Conservation (phyloP, 75 land plant species). For the Azolla pinnata region DNA sequence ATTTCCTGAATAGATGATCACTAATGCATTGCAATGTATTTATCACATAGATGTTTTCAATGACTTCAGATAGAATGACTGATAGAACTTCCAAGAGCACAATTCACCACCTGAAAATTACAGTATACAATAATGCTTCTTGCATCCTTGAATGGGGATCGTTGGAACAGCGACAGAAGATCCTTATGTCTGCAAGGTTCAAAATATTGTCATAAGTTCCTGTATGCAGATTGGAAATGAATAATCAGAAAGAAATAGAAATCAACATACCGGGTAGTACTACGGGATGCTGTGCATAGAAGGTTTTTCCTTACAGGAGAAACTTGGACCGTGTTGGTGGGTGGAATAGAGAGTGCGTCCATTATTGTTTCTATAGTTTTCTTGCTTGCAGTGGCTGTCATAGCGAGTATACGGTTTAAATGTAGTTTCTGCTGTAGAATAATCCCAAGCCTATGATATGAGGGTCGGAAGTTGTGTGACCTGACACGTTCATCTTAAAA, state of each 20-base stretch:
- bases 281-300: slow-evolving; percentile 49
- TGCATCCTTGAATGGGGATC: slow-evolving; percentile 52
- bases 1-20: too few relatives aligned
- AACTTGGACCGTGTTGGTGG: slow-evolving; percentile 41
- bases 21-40: too few relatives aligned
- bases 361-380: slow-evolving; percentile 54
- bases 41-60: too few relatives aligned
- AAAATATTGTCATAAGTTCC: background rate
- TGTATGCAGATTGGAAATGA: background rate
- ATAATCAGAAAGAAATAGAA: too few relatives aligned
- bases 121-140: slow-evolving; percentile 80
- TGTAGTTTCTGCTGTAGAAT: slow-evolving; percentile 46
- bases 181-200: slow-evolving; percentile 55
- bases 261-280: slow-evolving; percentile 45
- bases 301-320: slow-evolving; percentile 59
- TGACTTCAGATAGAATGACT: background rate
- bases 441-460: slow-evolving; percentile 85
- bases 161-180: slow-evolving; percentile 41
- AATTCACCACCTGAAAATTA: slow-evolving; percentile 80
- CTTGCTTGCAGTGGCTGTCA: slow-evolving; percentile 96
- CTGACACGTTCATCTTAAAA: slow-evolving; percentile 25
- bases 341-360: slow-evolving; percentile 54
- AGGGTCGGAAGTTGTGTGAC: slow-evolving; percentile 98
- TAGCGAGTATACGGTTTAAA: slow-evolving; percentile 68
- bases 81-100: background rate